A percentile compares a stretch with the other conserved stretches of the same genome.
Evolutionary conservation across 139 green algal genomes (phyloP).

Genomic region (Chlamydomonas urium): DNA sequence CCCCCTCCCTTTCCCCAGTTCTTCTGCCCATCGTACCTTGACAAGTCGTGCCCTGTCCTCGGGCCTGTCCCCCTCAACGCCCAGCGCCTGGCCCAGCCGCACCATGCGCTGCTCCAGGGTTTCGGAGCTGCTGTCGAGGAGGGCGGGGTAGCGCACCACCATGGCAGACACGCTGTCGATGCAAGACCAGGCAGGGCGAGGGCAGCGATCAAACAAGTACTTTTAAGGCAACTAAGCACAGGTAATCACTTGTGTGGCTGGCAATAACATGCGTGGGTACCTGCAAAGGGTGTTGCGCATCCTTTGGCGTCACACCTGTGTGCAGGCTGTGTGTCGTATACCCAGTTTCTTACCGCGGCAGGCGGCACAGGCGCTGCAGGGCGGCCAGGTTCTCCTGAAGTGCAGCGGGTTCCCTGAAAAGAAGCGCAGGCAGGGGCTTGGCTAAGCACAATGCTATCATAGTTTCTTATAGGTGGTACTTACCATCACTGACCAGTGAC

Average conservation of each 20-base stretch:
- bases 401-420: too few species aligned
- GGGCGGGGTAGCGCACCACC: conserved; percentile 5
- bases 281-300: background rate
- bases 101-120: background rate
- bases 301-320: background rate
- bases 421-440: too few species aligned
- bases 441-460: too few species aligned
- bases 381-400: too few species aligned
- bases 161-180: too few species aligned
- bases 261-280: background rate
- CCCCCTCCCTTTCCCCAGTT: too few species aligned
- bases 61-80: background rate
- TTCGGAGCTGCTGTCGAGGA: background rate
- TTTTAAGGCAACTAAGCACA: background rate
- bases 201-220: too few species aligned
- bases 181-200: background rate
- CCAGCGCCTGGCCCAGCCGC: background rate
- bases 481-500: background rate
- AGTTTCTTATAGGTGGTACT: too few species aligned
- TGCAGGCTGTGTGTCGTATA: too few species aligned
- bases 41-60: background rate
- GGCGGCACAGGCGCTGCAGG: too few species aligned
- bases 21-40: too few species aligned
- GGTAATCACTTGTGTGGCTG: background rate
- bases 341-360: too few species aligned